These are phyloP conservation scores for Ophioceras dolichostomum DNA, from an alignment of 2,329 filamentous ascomycete genomes.

Conservation along the genomic window DNA sequence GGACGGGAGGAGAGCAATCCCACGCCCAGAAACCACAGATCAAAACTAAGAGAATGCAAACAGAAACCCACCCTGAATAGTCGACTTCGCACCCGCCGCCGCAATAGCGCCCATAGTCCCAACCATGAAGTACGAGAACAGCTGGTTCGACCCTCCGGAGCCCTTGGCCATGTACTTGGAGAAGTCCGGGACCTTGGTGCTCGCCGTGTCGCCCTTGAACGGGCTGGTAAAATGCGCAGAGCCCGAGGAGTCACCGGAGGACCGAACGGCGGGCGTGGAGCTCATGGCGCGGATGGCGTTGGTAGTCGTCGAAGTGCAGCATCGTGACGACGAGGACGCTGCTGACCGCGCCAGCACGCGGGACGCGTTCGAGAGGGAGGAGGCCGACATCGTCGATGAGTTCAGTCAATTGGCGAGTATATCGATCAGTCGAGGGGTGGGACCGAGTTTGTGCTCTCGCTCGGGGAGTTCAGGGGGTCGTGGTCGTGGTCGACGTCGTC, in stretches of 20 bases:
- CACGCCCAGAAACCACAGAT: slow-evolving; percentile 9
- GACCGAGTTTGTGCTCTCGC: slow-evolving; percentile 10
- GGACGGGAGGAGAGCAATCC: not conserved
- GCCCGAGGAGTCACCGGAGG: too few relatives aligned
- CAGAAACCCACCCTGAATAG: slow-evolving; percentile 74
- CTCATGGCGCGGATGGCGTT: slow-evolving; percentile 40
- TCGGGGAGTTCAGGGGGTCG: slow-evolving; percentile 8
- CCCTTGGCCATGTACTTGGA: slow-evolving; percentile 70
- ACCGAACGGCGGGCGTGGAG: slow-evolving; percentile 22
- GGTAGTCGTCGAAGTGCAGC: slow-evolving; percentile 22
- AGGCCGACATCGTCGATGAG: too few relatives aligned
- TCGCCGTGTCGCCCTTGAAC: slow-evolving; percentile 46
- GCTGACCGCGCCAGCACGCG: slow-evolving; percentile 52
- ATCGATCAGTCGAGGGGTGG: too few relatives aligned
- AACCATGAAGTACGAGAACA: slow-evolving; percentile 98
- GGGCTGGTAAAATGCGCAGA: slow-evolving; percentile 28
- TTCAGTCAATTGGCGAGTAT: slow-evolving; percentile 13
- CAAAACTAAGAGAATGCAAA: not conserved
- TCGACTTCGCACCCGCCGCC: slow-evolving; percentile 92
- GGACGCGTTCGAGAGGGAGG: slow-evolving; percentile 38
- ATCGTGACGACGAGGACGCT: slow-evolving; percentile 8
- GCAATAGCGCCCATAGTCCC: slow-evolving; percentile 86
- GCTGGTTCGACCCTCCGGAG: slow-evolving; percentile 60
- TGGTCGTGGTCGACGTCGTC: slow-evolving; percentile 8
- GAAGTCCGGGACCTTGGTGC: slow-evolving; percentile 75